Base-by-base conservation (phyloP, 179 eudicot species). In the Silene noctiflora region DNA sequence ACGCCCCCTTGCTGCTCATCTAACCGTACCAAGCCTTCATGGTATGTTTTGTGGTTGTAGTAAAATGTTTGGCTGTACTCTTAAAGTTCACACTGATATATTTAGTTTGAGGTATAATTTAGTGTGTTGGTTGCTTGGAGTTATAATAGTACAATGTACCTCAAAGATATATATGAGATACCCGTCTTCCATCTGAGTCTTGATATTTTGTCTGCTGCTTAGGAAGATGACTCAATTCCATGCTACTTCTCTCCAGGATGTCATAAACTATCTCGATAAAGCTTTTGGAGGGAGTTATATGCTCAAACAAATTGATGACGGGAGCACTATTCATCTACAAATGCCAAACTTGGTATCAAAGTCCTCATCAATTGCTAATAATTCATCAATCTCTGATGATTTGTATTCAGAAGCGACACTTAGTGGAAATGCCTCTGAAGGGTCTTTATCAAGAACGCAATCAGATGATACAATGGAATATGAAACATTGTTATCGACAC, bases 401-500 rank as follows among this genome's bases (percentile, higher is more conserved):
- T 76, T 89, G 27, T 78, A 51, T 66, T 63, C 89, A 64, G 98
- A 93, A 79, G 86, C 85, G 20, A 56, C 73, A 69, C 68, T 73
- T 53, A 69, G 72, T 68, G 83, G 84, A 77, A 89, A 75, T 80
- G 81, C 82, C 33, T 80, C 87, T 24, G 98, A 91, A 62, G 79
- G 77, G 67, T 81, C 93, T 61, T 84, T 94, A 72, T 82, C 93
- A 4, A 87, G 97, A 82, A 91, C 95, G 25, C 77, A 88, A 53
- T 94, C 97, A 12, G 98, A 92, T 68, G 98, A 92, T 74, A 89
- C 92, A 25, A 89, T 92, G 17, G 97, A 89, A 74, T 89, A 89
- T 77, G 96, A 92, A 73, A 85, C 79, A 39, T 83, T 94, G 78
- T 75, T 92, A 56, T 93, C 98, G 69, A 88, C 88, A 11, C 79